Evolutionary conservation across 2,329 filamentous ascomycete genomes (phyloP).

Genomic region (Alternaria atra): DNA sequence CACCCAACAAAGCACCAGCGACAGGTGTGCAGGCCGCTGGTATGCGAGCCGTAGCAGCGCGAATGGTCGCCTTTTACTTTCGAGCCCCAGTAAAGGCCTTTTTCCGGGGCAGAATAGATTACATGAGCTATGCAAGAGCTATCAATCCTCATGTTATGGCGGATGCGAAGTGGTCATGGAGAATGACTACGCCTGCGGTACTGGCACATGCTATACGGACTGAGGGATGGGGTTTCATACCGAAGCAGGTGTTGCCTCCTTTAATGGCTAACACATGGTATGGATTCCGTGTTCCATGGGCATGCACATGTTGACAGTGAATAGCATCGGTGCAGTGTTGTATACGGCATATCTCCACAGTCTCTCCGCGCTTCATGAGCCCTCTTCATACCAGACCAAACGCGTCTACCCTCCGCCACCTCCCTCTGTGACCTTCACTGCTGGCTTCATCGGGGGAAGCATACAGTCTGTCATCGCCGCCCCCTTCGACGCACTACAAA

Average conservation of each 20-base stretch:
- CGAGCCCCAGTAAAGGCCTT: constrained; percentile 91
- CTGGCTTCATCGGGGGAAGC: constrained; percentile 73
- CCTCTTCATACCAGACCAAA: constrained; percentile 67
- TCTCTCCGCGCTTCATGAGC: constrained; percentile 71
- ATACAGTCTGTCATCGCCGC: constrained; percentile 77
- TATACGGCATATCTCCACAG: constrained; percentile 80
- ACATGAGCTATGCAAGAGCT: constrained; percentile 70
- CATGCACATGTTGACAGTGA: constrained; percentile 14
- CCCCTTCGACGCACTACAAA: constrained; percentile 78
- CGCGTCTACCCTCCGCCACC: constrained; percentile 75
- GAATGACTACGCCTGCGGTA: constrained; percentile 74
- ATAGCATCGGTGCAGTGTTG: constrained; percentile 73
- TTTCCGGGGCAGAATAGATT: constrained; percentile 89
- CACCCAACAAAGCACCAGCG: constrained; percentile 64
- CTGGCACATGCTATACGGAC: constrained; percentile 71
- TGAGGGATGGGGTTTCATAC: constrained; percentile 78
- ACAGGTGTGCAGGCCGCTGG: constrained; percentile 85
- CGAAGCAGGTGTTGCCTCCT: constrained; percentile 79
- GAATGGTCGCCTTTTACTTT: constrained; percentile 90
- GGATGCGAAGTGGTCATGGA: constrained; percentile 65
- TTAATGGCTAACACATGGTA: constrained; percentile 75
- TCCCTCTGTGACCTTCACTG: constrained; percentile 70
- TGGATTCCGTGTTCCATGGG: constrained; percentile 3
- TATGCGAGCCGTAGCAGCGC: constrained; percentile 82
- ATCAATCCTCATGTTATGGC: constrained; percentile 66